Conservation (phyloP, 2,329 filamentous ascomycete genomes). For the Colletotrichum sublineola region DNA sequence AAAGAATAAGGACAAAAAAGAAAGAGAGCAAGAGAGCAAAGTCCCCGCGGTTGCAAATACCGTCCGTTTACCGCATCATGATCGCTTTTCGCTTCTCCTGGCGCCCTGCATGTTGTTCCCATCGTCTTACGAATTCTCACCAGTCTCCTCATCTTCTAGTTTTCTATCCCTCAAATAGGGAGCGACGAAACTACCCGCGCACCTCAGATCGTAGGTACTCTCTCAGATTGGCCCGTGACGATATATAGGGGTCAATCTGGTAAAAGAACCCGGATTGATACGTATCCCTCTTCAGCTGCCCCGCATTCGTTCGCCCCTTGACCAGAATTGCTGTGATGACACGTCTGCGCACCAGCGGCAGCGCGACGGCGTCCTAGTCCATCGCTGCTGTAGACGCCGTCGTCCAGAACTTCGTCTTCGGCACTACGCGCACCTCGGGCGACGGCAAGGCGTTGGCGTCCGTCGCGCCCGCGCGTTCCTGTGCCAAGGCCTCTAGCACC, state of each 20-base stretch:
- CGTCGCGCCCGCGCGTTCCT: too few relatives aligned
- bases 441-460: neutral
- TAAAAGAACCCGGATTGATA: neutral
- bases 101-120: neutral
- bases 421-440: constrained; percentile 28
- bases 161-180: too few relatives aligned
- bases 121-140: neutral
- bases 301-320: neutral
- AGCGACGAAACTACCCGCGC: too few relatives aligned
- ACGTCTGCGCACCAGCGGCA: neutral
- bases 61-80: neutral
- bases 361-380: neutral
- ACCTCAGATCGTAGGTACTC: too few relatives aligned
- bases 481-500: constrained; percentile 1
- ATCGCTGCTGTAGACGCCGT: neutral
- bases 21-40: neutral
- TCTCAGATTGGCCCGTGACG: too few relatives aligned
- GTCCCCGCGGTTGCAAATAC: too few relatives aligned
- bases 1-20: neutral
- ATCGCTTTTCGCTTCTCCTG: neutral
- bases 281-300: neutral
- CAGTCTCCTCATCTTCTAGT: neutral
- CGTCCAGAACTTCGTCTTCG: constrained; percentile 32
- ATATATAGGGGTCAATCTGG: neutral
- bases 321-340: neutral